Evolutionary conservation across 768 basidiomycete genomes (phyloP).

Genomic region (Porphyrellus cyaneotinctus): DNA sequence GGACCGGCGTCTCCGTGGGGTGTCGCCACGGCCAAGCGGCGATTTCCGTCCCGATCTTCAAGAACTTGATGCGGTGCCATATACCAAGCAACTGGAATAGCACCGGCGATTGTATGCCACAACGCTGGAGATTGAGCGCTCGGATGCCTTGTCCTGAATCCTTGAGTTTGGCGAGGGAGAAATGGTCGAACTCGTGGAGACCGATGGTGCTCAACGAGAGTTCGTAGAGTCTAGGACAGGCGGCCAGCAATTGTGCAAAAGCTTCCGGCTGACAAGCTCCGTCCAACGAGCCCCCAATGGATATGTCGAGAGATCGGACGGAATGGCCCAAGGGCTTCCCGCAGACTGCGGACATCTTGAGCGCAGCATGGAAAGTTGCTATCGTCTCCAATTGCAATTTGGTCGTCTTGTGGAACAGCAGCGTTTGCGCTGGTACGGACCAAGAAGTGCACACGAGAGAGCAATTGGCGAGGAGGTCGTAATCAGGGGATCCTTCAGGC

Average conservation of each 20-base stretch:
- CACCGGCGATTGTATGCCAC: constrained; percentile 41
- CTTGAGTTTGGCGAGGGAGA: constrained; percentile 25
- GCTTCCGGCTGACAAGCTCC: constrained; percentile 5
- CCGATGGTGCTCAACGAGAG: constrained; percentile 24
- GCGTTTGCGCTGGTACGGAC: constrained; percentile 27
- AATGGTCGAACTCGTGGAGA: constrained; percentile 29
- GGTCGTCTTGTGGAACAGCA: constrained; percentile 26
- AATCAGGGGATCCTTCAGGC: constrained; percentile 13
- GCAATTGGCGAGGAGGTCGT: constrained; percentile 18
- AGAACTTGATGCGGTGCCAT: constrained; percentile 36
- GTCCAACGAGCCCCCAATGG: constrained; percentile 8
- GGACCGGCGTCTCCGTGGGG: constrained; percentile 11
- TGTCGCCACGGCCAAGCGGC: constrained; percentile 31
- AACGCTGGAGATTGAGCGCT: constrained; percentile 31
- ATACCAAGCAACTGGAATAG: constrained; percentile 40
- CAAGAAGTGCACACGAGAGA: constrained; percentile 27
- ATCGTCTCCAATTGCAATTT: constrained; percentile 1
- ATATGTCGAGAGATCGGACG: constrained; percentile 23
- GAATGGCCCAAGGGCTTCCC: constrained; percentile 13
- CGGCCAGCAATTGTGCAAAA: constrained; percentile 20
- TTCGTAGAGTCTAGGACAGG: constrained; percentile 34
- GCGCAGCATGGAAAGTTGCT: constrained; percentile 14
- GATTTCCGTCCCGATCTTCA: constrained; percentile 38
- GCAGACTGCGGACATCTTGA: constrained; percentile 14
- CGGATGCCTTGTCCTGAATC: constrained; percentile 25